Conservation (phyloP, 768 basidiomycete species). For the Pilatotrama ljubarskyi region DNA sequence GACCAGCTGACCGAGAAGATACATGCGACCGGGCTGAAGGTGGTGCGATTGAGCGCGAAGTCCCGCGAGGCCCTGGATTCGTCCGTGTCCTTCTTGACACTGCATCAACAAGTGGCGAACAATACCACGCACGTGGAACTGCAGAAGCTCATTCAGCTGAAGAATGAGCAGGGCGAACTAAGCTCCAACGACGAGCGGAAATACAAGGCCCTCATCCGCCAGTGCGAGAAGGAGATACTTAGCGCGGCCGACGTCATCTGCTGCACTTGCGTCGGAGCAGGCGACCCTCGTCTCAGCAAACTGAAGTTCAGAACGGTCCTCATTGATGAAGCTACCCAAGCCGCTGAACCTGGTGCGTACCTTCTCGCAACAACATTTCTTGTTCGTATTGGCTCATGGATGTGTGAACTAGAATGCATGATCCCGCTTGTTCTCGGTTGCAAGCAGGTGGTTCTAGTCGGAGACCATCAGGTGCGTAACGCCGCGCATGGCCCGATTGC, state of each 20-base stretch:
- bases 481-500: constrained; percentile 2
- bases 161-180: constrained; percentile 96
- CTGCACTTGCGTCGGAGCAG: constrained; percentile 96
- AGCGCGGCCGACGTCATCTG: constrained; percentile 96
- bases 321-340: constrained; percentile 98
- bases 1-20: constrained; percentile 99
- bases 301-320: constrained; percentile 98
- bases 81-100: constrained; percentile 89
- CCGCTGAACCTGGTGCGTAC: constrained; percentile 86
- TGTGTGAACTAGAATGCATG: constrained; percentile 81
- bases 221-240: constrained; percentile 97
- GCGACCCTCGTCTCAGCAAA: constrained; percentile 94
- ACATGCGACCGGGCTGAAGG: constrained; percentile 97
- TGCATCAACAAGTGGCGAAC: constrained; percentile 97
- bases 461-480: constrained; percentile 72
- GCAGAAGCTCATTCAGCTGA: constrained; percentile 96
- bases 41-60: constrained; percentile 96
- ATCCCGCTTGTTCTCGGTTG: constrained; percentile 97
- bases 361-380: neutral
- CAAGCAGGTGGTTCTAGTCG: constrained; percentile 97
- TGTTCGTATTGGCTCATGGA: neutral
- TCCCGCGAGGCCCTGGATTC: constrained; percentile 98
- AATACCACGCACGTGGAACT: constrained; percentile 95
- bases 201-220: constrained; percentile 92
- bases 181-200: constrained; percentile 97